Evolutionary conservation across 2,329 filamentous ascomycete genomes (phyloP).

Genomic region (Trichoderma guizhouense): DNA sequence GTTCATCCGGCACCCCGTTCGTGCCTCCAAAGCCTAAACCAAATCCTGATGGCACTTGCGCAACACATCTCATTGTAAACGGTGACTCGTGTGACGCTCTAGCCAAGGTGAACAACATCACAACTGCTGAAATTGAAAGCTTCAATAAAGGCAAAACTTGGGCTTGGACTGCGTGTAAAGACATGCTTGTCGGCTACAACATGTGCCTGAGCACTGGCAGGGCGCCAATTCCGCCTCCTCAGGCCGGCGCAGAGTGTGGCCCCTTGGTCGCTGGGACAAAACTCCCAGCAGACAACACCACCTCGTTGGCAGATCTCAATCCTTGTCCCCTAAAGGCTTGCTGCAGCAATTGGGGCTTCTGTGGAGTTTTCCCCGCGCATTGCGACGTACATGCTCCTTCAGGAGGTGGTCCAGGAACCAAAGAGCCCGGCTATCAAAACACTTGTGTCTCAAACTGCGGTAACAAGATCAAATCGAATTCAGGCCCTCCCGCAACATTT

Average conservation of each 20-base stretch:
- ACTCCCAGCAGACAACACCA: not conserved
- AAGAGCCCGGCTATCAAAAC: not conserved
- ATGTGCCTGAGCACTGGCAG: constrained; percentile 26
- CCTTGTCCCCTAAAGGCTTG: constrained; percentile 31
- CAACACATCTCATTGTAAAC: constrained; percentile 29
- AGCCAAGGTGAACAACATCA: constrained; percentile 23
- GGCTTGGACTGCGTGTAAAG: constrained; percentile 25
- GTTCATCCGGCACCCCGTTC: constrained; percentile 31
- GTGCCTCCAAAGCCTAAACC: constrained; percentile 28
- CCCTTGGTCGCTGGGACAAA: constrained; percentile 25
- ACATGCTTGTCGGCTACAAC: constrained; percentile 14
- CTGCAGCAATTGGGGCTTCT: constrained; percentile 41
- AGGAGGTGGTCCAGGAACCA: not conserved
- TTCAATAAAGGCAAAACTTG: constrained; percentile 29
- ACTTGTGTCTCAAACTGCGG: not conserved
- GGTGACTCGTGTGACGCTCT: constrained; percentile 35
- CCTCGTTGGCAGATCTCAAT: constrained; percentile 25
- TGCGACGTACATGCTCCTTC: not conserved
- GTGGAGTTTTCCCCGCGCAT: constrained; percentile 19
- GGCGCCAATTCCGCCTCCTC: constrained; percentile 24
- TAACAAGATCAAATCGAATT: not conserved
- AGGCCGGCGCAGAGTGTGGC: constrained; percentile 24
- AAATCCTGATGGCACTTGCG: constrained; percentile 35
- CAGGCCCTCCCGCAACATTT: not conserved
- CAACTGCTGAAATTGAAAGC: constrained; percentile 20